phyloP scores from a whole-genome alignment of 768 basidiomycete species.

The Hirschioporus abietinus region DNA sequence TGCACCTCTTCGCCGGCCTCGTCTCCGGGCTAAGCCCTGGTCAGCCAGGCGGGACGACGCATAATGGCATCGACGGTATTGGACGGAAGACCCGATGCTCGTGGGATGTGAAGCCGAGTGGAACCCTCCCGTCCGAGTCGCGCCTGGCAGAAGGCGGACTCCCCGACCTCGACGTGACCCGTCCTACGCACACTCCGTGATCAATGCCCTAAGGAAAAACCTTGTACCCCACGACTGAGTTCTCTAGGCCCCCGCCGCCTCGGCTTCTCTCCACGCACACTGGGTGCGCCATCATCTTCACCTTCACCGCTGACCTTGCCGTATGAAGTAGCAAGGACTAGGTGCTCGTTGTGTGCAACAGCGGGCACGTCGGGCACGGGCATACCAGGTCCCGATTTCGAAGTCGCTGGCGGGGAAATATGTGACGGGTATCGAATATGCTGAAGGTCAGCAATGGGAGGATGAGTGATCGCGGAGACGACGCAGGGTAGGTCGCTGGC shows the following conservation, averaged over 20 bases:
- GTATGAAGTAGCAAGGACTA: slow-evolving; percentile 12
- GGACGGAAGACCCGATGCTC: slow-evolving; percentile 13
- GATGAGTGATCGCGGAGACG: slow-evolving; percentile 23
- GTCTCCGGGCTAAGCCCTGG: not conserved
- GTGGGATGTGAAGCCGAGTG: slow-evolving; percentile 18
- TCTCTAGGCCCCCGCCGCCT: slow-evolving; percentile 13
- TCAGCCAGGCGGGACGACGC: slow-evolving; percentile 3
- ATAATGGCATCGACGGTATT: slow-evolving; percentile 14
- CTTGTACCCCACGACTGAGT: slow-evolving; percentile 16
- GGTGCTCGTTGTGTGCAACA: slow-evolving; percentile 20
- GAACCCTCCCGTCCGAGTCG: slow-evolving; percentile 8
- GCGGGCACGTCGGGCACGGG: slow-evolving; percentile 21
- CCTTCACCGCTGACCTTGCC: slow-evolving; percentile 15
- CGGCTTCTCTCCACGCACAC: slow-evolving; percentile 10
- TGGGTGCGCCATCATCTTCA: slow-evolving; percentile 20
- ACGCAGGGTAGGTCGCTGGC: slow-evolving; percentile 20
- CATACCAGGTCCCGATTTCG: slow-evolving; percentile 24
- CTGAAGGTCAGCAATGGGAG: slow-evolving; percentile 20
- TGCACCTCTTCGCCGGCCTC: slow-evolving; percentile 16
- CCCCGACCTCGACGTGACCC: slow-evolving; percentile 14
- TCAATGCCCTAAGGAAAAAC: slow-evolving; percentile 13
- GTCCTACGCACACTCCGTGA: slow-evolving; percentile 11
- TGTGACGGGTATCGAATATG: slow-evolving; percentile 23
- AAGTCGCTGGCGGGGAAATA: slow-evolving; percentile 18
- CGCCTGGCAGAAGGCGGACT: slow-evolving; percentile 5